Conservation (phyloP, 139 green algal genomes). For the Chlorella ohadii region DNA sequence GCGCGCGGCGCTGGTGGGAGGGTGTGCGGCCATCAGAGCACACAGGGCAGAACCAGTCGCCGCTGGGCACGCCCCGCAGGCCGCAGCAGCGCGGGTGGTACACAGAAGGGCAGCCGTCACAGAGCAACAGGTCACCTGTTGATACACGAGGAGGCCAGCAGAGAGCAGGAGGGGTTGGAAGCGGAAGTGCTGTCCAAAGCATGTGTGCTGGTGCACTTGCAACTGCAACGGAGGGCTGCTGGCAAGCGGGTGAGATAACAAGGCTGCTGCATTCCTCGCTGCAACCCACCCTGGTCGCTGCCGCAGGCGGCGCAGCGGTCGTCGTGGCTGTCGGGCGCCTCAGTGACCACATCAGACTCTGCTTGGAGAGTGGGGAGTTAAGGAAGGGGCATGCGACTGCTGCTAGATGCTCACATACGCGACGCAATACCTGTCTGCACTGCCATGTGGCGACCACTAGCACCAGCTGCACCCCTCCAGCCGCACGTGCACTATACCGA, state of each 20-base stretch:
- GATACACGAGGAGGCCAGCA: neutral
- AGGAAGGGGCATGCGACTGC: no score
- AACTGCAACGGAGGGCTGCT: no score
- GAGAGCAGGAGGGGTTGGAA: neutral
- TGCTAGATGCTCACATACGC: no score
- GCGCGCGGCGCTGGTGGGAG: neutral
- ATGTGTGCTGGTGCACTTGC: no score
- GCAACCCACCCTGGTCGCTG: neutral
- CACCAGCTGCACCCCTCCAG: no score
- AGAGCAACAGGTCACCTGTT: slow-evolving; percentile 61
- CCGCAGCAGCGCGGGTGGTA: slow-evolving; percentile 63
- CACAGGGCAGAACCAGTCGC: slow-evolving; percentile 61
- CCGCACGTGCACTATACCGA: no score
- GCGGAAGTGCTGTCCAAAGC: neutral
- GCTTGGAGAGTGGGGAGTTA: neutral
- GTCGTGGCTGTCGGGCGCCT: neutral
- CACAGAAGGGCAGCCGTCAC: slow-evolving; percentile 55
- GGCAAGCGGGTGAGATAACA: no score
- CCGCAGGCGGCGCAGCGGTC: slow-evolving; percentile 14
- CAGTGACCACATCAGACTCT: slow-evolving; percentile 18
- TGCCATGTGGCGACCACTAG: no score
- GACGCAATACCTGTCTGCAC: no score
- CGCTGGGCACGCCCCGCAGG: slow-evolving; percentile 38
- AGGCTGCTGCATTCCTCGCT: no score
- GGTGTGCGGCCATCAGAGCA: slow-evolving; percentile 38